Evolutionary conservation across 768 basidiomycete species (phyloP).

Genomic region (Pleurotus pulmonarius): DNA sequence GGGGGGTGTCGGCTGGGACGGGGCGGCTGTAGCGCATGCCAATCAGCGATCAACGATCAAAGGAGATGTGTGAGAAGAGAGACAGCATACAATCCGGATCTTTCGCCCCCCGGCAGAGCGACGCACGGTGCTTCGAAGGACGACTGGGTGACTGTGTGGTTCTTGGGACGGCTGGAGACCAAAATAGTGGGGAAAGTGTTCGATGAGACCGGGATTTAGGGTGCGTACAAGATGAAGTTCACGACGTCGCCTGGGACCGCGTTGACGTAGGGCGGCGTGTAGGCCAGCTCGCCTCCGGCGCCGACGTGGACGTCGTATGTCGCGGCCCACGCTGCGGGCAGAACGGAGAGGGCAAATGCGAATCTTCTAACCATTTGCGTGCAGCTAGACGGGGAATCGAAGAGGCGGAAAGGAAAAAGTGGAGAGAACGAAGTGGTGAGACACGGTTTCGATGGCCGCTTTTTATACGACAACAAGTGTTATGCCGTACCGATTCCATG

Average conservation of each 20-base stretch:
- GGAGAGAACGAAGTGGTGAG: neutral
- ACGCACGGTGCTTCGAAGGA: slow-evolving; percentile 29
- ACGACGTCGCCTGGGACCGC: slow-evolving; percentile 15
- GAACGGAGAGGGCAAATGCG: neutral
- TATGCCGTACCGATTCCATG: no score
- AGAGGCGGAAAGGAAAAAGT: neutral
- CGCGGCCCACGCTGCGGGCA: slow-evolving; percentile 7
- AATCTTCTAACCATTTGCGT: neutral
- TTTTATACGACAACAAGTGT: no score
- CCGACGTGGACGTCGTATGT: slow-evolving; percentile 17
- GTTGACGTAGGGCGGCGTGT: slow-evolving; percentile 14
- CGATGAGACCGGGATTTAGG: neutral
- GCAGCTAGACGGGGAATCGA: neutral
- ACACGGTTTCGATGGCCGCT: no score
- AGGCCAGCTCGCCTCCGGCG: slow-evolving; percentile 10
- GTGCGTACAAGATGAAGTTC: slow-evolving; percentile 17
- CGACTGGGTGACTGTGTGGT: slow-evolving; percentile 31
- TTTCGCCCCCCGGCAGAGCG: slow-evolving; percentile 13
- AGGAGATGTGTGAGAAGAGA: neutral
- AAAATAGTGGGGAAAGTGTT: neutral
- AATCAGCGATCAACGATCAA: neutral
- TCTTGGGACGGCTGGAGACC: slow-evolving; percentile 17
- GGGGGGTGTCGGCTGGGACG: slow-evolving; percentile 11
- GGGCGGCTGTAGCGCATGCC: slow-evolving; percentile 6
- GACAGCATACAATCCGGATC: slow-evolving; percentile 24